These are phyloP conservation scores for Prinsepia uniflora DNA, from an alignment of 306 rosid genomes.

Conservation along the genomic window DNA sequence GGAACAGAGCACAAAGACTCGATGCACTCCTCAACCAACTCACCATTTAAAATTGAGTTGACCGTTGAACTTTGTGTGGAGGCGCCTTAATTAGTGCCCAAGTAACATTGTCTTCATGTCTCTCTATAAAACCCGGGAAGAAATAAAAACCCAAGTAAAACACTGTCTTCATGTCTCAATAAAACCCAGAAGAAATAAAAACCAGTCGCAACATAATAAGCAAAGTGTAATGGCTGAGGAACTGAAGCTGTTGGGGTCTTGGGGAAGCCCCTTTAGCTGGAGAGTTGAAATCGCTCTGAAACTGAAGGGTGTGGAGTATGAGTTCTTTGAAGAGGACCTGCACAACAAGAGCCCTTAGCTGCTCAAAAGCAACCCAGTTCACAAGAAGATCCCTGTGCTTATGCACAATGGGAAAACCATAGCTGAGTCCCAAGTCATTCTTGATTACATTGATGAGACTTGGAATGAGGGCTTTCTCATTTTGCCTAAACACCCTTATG, in stretches of 20 bases:
- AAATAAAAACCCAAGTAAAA: neutral
- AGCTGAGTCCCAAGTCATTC: constrained; percentile 51
- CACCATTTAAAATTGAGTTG: neutral
- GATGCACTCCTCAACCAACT: no score
- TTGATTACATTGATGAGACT: constrained; percentile 46
- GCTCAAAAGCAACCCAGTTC: constrained; percentile 51
- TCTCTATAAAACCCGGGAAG: no score
- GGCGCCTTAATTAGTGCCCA: neutral
- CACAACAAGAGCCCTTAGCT: constrained; percentile 35
- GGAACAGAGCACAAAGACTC: no score
- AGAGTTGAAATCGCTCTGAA: constrained; percentile 48
- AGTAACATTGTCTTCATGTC: no score
- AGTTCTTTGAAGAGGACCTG: constrained; percentile 36
- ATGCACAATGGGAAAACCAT: constrained; percentile 48
- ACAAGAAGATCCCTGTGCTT: constrained; percentile 48
- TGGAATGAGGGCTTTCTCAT: constrained; percentile 36
- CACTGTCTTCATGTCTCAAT: neutral
- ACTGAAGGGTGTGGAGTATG: constrained; percentile 49
- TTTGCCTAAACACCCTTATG: constrained; percentile 42
- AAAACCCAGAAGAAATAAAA: neutral
- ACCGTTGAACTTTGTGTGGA: neutral
- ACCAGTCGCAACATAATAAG: neutral
- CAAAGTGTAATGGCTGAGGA: constrained; percentile 25
- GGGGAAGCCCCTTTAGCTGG: constrained; percentile 42
- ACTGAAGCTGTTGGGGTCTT: constrained; percentile 32